Base-by-base conservation (phyloP, 1,284 basidiomycete species). In the Cutaneotrichosporon sp. region DNA sequence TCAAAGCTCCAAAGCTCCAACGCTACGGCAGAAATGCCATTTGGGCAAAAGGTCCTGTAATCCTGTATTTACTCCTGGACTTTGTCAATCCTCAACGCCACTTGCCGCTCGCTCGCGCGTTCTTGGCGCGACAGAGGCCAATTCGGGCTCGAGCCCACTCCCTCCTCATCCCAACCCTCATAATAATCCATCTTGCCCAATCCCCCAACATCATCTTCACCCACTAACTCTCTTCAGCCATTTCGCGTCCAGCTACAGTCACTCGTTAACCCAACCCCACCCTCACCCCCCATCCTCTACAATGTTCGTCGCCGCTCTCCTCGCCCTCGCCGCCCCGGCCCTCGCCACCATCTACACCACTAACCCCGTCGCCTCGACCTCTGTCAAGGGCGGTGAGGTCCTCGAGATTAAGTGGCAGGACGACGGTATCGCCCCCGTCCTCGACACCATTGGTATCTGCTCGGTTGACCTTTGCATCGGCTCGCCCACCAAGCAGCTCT, bases 351-450 rank as follows among this genome's bases (percentile, higher is more conserved):
- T 81, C 56, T 81, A 80, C 73, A 74, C 76, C 56, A 81, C 80
- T 59, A 70, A 65, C 60, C 80, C 80, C 26, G 83, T 86, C 31
- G 81, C 82, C 9, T 64, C 82, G 0, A 85, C 86, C 14, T 80
- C 72, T 11, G 87, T 84, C 73, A 75, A 81, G n/a, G 89, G 83
- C 64, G 90, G 90, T 36, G 81, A 87, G 73, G 69, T 75, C 2
- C 82, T 85, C 53, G 86, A 82, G 32, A 78, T 94, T 66, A 78
- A 72, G 56, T 94, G 92, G 92, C 78, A 72, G 66, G 90, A 92
- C 65, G 83, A 87, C 69, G 85, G 85, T 61, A 66, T 66, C 0
- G 38, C 82, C 0, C 89, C 90, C 7, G 72, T 81, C 31, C 84
- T 92, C 46, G 69, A 78, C 22, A 71, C 82, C 1, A 89, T 90